Conservation (phyloP, 2,329 filamentous ascomycete species). For the Botrytis fabae region DNA sequence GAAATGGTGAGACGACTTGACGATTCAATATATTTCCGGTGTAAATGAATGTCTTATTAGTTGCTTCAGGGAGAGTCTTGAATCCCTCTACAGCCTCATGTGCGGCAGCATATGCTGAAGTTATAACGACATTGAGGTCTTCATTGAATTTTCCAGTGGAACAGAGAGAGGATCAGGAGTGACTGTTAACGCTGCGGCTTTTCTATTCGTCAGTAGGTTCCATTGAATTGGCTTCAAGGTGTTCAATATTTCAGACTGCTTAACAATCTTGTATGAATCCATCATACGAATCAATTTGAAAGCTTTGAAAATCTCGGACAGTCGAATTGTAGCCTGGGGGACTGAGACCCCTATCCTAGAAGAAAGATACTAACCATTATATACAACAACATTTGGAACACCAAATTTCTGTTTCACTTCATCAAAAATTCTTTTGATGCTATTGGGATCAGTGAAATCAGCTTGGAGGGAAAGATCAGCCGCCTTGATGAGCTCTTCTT, state of each 20-base stretch:
- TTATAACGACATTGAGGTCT: conserved; percentile 44
- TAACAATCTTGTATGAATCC: neutral
- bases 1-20: conserved; percentile 36
- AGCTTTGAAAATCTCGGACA: neutral
- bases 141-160: conserved; percentile 38
- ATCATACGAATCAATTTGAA: neutral
- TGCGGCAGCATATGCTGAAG: conserved; percentile 44
- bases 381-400: conserved; percentile 47
- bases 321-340: neutral
- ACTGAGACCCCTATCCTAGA: neutral
- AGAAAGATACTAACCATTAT: conserved; percentile 41
- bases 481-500: conserved; percentile 34
- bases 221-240: neutral
- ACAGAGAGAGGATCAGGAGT: conserved; percentile 33
- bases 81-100: conserved; percentile 43
- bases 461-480: conserved; percentile 41
- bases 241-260: neutral
- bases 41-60: conserved; percentile 47
- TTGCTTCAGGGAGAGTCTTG: conserved; percentile 31
- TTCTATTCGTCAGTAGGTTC: neutral
- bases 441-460: conserved; percentile 42
- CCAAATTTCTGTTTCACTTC: conserved; percentile 42
- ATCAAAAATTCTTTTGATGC: conserved; percentile 40
- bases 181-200: neutral
- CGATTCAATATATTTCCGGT: conserved; percentile 47